Conservation (phyloP, 2,329 filamentous ascomycete genomes). For the Aspergillus puulaauensis region DNA sequence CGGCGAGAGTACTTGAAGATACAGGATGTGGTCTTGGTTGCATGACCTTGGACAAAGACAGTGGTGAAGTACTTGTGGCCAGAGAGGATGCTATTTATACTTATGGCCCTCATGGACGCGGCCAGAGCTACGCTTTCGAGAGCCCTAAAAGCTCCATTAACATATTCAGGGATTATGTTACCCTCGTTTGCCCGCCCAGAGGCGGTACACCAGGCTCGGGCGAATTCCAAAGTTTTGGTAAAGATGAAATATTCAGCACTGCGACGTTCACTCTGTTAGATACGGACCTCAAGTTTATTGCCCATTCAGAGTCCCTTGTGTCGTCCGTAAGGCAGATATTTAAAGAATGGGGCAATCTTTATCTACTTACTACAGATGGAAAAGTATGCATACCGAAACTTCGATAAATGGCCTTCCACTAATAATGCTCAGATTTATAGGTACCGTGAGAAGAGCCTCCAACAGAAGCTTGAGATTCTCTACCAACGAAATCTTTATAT, state of each 20-base stretch:
- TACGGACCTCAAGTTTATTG: slow-evolving; percentile 83
- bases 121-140: slow-evolving; percentile 87
- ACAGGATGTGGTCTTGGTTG: slow-evolving; percentile 89
- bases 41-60: slow-evolving; percentile 80
- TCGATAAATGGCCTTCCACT: slow-evolving; percentile 10
- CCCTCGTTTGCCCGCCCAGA: slow-evolving; percentile 77
- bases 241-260: slow-evolving; percentile 75
- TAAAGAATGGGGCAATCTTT: slow-evolving; percentile 86
- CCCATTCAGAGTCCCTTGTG: slow-evolving; percentile 81
- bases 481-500: slow-evolving; percentile 94
- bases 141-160: slow-evolving; percentile 80
- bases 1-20: slow-evolving; percentile 85
- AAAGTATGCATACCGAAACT: slow-evolving; percentile 60
- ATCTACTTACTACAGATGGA: slow-evolving; percentile 85
- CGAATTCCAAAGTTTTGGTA: slow-evolving; percentile 64
- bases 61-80: slow-evolving; percentile 85
- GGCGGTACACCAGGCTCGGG: slow-evolving; percentile 57
- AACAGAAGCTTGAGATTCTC: slow-evolving; percentile 87
- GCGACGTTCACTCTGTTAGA: slow-evolving; percentile 91
- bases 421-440: slow-evolving; percentile 64
- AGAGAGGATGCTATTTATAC: slow-evolving; percentile 95
- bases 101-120: slow-evolving; percentile 81
- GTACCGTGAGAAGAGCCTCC: slow-evolving; percentile 86
- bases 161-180: slow-evolving; percentile 81
- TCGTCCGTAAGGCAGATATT: slow-evolving; percentile 79